Base-by-base conservation (phyloP, 805 yeast genomes). In the Tetrapisispora iriomotensis region DNA sequence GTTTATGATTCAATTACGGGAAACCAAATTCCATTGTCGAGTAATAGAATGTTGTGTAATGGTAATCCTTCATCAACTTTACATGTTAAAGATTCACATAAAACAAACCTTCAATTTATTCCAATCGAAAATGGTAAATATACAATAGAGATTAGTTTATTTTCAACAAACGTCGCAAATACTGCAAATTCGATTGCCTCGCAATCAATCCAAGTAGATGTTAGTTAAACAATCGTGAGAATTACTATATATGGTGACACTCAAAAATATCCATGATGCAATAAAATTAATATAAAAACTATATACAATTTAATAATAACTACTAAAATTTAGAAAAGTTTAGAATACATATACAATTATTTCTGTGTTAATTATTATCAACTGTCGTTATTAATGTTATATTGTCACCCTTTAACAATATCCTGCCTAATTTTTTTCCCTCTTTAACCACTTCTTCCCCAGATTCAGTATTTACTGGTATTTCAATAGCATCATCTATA, bases 391-490 rank as follows among this genome's bases (percentile, higher is more conserved):
- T 81, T 41, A 90, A 64, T 8, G 95, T 81, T 33, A 92, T 84
- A 56, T 87, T 92, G 56, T 92, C 99, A 4, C 99, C 98, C 61
- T 92, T 92, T 41, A 92, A 66, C 47, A 92, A 58, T 19, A 92
- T 74, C 42, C 82, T 67, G 1, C 95, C 95, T 41, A 85, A 54
- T n/a, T 64, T 61, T 21, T 75, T 72, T 12, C 51, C 48, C 21
- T 54, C 43, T 2, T 42, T 49, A 3, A 45, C 27, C 1, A 39
- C 18, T 37, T 60, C 63, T 12, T 39, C 37, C 6, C 62, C 62
- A 2, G 56, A 49, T 39, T 66, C 66, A 1, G 68, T 45, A 36
- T 70, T 68, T 1, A 77, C 76, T 28, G 71, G 71, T 6, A 90
- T 67, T 50, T 94, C 95, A 10, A 58, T 52, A 0, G 82, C 81